Percentiles rank a stretch among this genome's conserved stretches.
Conservation (phyloP, 176 grass and related monocot species). For the Zoysia pacifica region DNA sequence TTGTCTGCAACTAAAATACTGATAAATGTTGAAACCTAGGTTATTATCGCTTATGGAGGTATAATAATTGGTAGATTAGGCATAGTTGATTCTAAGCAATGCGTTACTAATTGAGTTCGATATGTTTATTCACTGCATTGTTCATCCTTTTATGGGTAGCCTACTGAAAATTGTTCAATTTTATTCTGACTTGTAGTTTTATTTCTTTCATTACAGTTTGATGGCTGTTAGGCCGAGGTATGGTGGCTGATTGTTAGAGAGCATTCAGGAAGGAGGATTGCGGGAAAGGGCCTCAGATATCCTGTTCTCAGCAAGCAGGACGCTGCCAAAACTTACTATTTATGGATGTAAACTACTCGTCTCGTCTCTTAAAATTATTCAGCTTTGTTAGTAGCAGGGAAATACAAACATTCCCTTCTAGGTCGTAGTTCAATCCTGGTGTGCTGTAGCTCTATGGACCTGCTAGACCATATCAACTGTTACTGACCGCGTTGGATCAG, state of each 20-base stretch:
- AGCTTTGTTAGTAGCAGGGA: not conserved
- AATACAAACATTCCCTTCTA: constrained; percentile 3
- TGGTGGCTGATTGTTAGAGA: not conserved
- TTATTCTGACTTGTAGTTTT: not conserved
- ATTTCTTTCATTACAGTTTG: constrained; percentile 35
- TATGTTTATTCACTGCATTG: not conserved
- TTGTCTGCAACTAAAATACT: no score
- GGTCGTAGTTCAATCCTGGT: constrained; percentile 10
- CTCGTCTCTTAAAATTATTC: not conserved
- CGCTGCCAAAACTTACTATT: not conserved
- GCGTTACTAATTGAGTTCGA: not conserved
- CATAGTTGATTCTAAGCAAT: not conserved
- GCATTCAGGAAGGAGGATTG: not conserved
- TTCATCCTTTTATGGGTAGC: not conserved
- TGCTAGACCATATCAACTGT: not conserved
- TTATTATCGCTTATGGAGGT: not conserved
- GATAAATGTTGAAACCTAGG: not conserved
- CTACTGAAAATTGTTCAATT: not conserved
- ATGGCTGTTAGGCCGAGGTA: constrained; percentile 21
- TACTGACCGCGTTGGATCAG: not conserved
- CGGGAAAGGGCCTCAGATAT: not conserved
- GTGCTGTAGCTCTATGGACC: not conserved
- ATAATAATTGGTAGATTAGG: not conserved
- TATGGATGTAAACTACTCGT: not conserved
- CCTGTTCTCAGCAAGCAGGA: not conserved